Evolutionary conservation across 306 rosid species (phyloP).

Genomic region (Citrullus amarus): DNA sequence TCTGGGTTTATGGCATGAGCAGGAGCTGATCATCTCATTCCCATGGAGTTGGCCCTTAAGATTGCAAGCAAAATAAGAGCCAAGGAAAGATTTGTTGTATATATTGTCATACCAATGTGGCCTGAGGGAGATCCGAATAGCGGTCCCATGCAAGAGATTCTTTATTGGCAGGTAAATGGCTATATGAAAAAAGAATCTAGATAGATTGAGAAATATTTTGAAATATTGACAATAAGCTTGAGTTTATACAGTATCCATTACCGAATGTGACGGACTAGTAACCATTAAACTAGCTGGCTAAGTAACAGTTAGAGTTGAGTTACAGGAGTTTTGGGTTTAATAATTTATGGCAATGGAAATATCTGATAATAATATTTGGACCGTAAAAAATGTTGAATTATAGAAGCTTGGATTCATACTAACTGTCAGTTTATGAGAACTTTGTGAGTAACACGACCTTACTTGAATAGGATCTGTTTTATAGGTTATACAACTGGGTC

Average conservation of each 20-base stretch:
- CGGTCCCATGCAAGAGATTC: conserved; percentile 84
- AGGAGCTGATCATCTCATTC: conserved; percentile 97
- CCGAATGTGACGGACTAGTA: background rate
- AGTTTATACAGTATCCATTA: background rate
- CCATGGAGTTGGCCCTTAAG: conserved; percentile 91
- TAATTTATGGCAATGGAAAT: background rate
- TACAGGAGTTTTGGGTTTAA: background rate
- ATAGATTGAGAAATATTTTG: background rate
- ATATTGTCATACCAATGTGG: conserved; percentile 82
- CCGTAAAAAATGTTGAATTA: background rate
- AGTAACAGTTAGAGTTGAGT: background rate
- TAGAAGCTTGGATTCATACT: background rate
- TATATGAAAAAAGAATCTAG: background rate
- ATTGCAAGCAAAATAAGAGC: conserved; percentile 76
- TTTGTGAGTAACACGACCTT: background rate
- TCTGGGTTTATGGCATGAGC: conserved; percentile 17
- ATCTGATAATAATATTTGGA: background rate
- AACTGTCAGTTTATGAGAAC: background rate
- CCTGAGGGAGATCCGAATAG: conserved; percentile 92
- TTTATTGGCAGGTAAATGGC: conserved; percentile 80
- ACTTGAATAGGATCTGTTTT: no score
- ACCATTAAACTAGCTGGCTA: background rate
- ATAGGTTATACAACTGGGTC: no score
- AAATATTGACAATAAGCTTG: background rate
- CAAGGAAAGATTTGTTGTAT: conserved; percentile 82